Conservation (phyloP, 179 eudicot genomes). For the Nepenthes alata region DNA sequence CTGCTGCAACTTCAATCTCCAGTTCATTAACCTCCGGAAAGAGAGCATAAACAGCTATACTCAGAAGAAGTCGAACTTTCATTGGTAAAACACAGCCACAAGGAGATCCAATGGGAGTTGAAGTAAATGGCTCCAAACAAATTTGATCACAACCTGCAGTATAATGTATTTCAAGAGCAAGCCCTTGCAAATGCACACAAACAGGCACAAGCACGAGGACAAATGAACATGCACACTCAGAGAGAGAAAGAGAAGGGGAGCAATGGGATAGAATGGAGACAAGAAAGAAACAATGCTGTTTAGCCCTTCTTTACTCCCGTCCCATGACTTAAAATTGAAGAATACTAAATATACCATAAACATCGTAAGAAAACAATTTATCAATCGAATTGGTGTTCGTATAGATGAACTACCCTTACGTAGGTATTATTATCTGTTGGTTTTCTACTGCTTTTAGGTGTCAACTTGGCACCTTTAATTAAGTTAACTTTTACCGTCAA, state of each 20-base stretch:
- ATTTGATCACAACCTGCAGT: slow-evolving; percentile 74
- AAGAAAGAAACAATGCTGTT: not conserved
- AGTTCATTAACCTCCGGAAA: slow-evolving; percentile 69
- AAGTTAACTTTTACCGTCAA: too few relatives aligned
- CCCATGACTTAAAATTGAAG: not conserved
- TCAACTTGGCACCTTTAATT: too few relatives aligned
- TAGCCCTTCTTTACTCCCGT: not conserved
- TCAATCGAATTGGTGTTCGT: too few relatives aligned
- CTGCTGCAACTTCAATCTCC: slow-evolving; percentile 70
- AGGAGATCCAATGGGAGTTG: slow-evolving; percentile 66
- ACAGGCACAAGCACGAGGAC: not conserved
- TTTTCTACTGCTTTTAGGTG: too few relatives aligned
- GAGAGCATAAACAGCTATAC: slow-evolving; percentile 61
- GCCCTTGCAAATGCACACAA: not conserved
- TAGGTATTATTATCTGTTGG: too few relatives aligned
- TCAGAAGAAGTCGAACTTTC: slow-evolving; percentile 66
- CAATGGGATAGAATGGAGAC: not conserved
- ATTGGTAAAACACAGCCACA: slow-evolving; percentile 91
- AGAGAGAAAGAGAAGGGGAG: not conserved
- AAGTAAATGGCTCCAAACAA: slow-evolving; percentile 72
- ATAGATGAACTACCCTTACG: too few relatives aligned
- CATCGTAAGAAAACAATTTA: too few relatives aligned
- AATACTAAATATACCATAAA: not conserved
- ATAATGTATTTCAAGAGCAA: not conserved
- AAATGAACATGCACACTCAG: not conserved